Conservation (phyloP, 495 filamentous ascomycete species). For the Penicillium ochrochloron region DNA sequence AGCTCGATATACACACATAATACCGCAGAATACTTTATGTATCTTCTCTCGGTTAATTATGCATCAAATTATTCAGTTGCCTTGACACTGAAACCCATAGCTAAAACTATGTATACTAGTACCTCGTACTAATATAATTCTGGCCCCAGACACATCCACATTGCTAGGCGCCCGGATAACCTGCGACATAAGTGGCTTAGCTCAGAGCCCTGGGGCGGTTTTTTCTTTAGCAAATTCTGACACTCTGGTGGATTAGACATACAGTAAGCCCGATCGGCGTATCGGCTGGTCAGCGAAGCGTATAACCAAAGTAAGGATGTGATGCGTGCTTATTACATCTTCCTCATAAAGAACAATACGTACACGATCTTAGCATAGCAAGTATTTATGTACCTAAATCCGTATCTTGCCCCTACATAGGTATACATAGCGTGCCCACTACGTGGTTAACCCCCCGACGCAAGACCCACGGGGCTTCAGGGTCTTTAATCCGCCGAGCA, state of each 20-base stretch:
- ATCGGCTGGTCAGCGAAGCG: background rate
- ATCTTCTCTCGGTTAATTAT: background rate
- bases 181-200: background rate
- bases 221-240: background rate
- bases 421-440: background rate
- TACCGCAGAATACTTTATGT: background rate
- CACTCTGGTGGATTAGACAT: background rate
- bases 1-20: no score
- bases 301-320: background rate
- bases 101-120: background rate
- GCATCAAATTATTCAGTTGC: background rate
- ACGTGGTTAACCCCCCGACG: background rate
- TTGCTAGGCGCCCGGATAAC: background rate
- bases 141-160: background rate
- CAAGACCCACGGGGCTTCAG: conserved; percentile 7
- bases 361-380: background rate
- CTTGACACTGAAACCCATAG: background rate
- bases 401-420: background rate
- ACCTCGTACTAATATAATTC: background rate
- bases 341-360: background rate
- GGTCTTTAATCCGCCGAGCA: background rate
- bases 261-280: background rate
- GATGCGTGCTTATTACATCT: background rate
- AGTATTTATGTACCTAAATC: background rate
- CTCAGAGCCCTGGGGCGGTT: background rate